Evolutionary conservation across 768 basidiomycete genomes (phyloP).

Genomic region (Pulveroboletus frians): DNA sequence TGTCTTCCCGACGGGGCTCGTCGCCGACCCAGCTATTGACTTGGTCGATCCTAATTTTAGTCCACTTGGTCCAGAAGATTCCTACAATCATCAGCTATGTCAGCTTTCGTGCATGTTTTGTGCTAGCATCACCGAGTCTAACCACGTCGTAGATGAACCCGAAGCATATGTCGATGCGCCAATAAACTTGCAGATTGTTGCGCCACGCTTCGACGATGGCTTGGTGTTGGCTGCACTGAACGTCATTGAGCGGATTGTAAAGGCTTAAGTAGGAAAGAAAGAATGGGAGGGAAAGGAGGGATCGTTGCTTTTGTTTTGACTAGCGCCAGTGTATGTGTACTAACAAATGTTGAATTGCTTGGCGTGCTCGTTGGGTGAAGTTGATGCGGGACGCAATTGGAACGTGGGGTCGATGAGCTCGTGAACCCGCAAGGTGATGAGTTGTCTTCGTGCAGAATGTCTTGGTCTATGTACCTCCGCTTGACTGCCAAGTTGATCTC

Average conservation of each 20-base stretch:
- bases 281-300: background rate
- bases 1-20: conserved; percentile 41
- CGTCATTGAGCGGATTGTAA: conserved; percentile 23
- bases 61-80: conserved; percentile 18
- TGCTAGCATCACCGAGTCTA: background rate
- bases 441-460: no score
- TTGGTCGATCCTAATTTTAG: conserved; percentile 3
- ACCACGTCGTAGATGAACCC: conserved; percentile 20
- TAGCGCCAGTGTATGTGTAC: background rate
- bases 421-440: no score
- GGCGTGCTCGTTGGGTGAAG: background rate
- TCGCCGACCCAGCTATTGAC: conserved; percentile 25
- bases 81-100: conserved; percentile 17
- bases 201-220: conserved; percentile 25
- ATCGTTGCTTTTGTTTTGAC: background rate
- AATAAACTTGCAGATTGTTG: conserved; percentile 20
- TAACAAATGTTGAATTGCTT: background rate
- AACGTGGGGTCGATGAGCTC: no score
- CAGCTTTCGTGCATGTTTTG: background rate
- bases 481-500: background rate
- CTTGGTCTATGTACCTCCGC: background rate
- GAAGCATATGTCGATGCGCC: conserved; percentile 13
- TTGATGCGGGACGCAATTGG: background rate
- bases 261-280: conserved; percentile 1
- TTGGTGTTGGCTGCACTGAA: conserved; percentile 24